phyloP scores from a whole-genome alignment of 108 stramenopile species.

The Fistulifera pelliculosa region DNA sequence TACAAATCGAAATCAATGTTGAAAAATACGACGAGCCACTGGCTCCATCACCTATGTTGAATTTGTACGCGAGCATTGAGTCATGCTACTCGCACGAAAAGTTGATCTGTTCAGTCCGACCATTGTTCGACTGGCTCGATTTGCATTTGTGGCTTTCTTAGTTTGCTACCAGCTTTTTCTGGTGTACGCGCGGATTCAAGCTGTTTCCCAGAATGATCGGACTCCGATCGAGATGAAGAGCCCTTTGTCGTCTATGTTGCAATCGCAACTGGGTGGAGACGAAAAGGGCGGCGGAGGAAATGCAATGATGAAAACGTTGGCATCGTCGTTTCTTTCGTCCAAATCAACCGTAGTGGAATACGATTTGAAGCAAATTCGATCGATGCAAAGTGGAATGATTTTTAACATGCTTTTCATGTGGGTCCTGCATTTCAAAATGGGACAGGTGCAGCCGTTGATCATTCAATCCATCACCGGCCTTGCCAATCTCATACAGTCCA shows the following conservation, averaged over 20 bases:
- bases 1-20: neutral
- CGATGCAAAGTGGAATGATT: slow-evolving; percentile 56
- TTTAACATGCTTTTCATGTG: slow-evolving; percentile 65
- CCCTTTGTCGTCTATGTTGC: slow-evolving; percentile 28
- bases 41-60: slow-evolving; percentile 10
- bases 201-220: slow-evolving; percentile 46
- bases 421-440: slow-evolving; percentile 78
- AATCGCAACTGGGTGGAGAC: slow-evolving; percentile 21
- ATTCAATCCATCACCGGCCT: slow-evolving; percentile 57
- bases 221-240: slow-evolving; percentile 46
- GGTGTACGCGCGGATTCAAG: slow-evolving; percentile 53
- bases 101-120: slow-evolving; percentile 42
- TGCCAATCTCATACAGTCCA: slow-evolving; percentile 67
- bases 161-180: slow-evolving; percentile 52
- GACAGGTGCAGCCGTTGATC: slow-evolving; percentile 69
- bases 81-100: slow-evolving; percentile 45
- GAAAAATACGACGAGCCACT: slow-evolving; percentile 16
- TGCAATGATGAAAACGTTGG: slow-evolving; percentile 54
- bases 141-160: slow-evolving; percentile 47
- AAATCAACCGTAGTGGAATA: slow-evolving; percentile 66
- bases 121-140: slow-evolving; percentile 40
- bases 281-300: slow-evolving; percentile 10
- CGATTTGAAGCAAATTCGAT: slow-evolving; percentile 55
- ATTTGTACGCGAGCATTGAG: slow-evolving; percentile 29
- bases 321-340: slow-evolving; percentile 55